phyloP scores from a whole-genome alignment of 129 eudicot species.

The Glebionis coronaria region DNA sequence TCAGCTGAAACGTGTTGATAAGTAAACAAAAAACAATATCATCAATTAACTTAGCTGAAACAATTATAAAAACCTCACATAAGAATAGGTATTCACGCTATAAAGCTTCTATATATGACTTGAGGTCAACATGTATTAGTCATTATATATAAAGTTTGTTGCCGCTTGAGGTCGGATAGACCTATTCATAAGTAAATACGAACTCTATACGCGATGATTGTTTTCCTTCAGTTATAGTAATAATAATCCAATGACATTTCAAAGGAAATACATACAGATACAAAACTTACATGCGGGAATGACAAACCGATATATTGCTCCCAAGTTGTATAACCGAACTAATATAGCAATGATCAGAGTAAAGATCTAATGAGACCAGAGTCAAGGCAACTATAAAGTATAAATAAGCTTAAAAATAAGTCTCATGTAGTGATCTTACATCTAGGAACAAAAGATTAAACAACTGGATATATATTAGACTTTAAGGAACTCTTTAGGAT shows the following conservation, averaged over 20 bases:
- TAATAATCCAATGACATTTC: constrained; percentile 4
- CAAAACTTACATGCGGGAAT: constrained; percentile 66
- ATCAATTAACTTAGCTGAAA: too few relatives aligned
- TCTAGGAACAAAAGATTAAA: constrained; percentile 71
- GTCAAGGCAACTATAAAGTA: constrained; percentile 12
- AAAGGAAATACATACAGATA: neutral
- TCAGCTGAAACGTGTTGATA: too few relatives aligned
- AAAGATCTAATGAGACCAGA: constrained; percentile 53
- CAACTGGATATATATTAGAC: constrained; percentile 58
- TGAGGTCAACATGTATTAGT: too few relatives aligned
- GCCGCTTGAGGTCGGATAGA: too few relatives aligned
- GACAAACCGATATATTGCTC: constrained; percentile 75
- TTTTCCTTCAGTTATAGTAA: neutral
- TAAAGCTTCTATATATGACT: too few relatives aligned
- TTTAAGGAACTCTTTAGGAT: constrained; percentile 57
- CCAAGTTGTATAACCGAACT: constrained; percentile 74
- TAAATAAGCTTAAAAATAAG: neutral
- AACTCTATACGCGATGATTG: neutral
- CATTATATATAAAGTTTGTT: too few relatives aligned
- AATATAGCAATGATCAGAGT: constrained; percentile 73
- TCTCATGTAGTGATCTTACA: constrained; percentile 42
- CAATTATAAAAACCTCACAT: too few relatives aligned
- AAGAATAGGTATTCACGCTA: too few relatives aligned
- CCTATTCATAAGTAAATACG: neutral
- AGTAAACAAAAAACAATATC: too few relatives aligned